Base-by-base conservation (phyloP, 345 rosid species). In the Cardamine resedifolia region DNA sequence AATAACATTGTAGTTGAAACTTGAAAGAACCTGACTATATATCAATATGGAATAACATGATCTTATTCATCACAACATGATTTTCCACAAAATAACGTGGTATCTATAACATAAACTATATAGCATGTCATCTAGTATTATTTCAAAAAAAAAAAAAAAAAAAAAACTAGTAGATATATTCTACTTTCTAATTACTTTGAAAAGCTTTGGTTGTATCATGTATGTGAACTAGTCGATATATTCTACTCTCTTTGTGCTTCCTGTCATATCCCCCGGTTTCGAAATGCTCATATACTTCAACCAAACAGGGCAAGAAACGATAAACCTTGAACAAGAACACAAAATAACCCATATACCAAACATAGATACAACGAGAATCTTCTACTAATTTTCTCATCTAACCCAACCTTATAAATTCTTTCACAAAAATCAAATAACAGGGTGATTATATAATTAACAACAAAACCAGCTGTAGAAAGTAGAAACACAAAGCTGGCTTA, bases 401-500 rank as follows among this genome's bases (percentile, higher is more conserved):
- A 65, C 43, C 58, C 39, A 65, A 18, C 10, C 34, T 53, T n/a
- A 30, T 10, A 10, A 38, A 10, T 30, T 19, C 36, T 53, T 8
- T 26, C 73, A 31, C 34, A 55, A 73, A 58, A 28, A 74, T 45
- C 51, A 66, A 65, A 59, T 36, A 27, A 31, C 41, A 11, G 26
- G 59, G 51, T 5, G 61, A 60, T 51, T 59, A 31, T 59, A 31
- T 7, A 47, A 60, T 50, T 58, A 31, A 59, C 36, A 66, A 30
- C 38, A 38, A 47, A 56, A 38, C 60, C 60, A 74, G 67, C 67
- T 15, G 41, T 21, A 39, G 52, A 48, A 48, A 38, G 53, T 66
- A 58, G 67, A 20, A 57, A 58, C 68, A 67, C 68, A 50, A 52
- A 30, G 69, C 74, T 68, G 68, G 56, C 39, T 55, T 31, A 19